Evolutionary conservation across 352 stramenopile genomes (phyloP).

Genomic region (Globisporangium lucens): DNA sequence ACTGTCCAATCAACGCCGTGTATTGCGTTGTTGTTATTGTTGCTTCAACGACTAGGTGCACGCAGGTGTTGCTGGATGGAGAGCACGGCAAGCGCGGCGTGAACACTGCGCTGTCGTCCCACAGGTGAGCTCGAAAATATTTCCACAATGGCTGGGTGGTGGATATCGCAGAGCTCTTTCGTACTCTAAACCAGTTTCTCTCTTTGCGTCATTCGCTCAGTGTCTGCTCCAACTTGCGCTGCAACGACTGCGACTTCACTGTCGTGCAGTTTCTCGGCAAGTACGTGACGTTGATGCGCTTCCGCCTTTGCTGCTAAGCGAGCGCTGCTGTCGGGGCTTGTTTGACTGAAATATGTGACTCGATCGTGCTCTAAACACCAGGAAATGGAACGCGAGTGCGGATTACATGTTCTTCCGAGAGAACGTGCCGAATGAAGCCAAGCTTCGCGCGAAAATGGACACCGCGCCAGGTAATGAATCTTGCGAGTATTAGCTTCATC

Average conservation of each 20-base stretch:
- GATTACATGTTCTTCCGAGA: slow-evolving; percentile 89
- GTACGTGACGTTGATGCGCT: slow-evolving; percentile 26
- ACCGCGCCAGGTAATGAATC: slow-evolving; percentile 20
- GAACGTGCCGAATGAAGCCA: slow-evolving; percentile 69
- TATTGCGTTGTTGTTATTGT: neutral
- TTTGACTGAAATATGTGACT: neutral
- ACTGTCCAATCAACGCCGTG: neutral
- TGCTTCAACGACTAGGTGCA: slow-evolving; percentile 36
- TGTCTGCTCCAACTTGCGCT: slow-evolving; percentile 67
- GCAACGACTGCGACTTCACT: slow-evolving; percentile 82
- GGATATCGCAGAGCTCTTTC: neutral
- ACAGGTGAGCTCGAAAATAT: slow-evolving; percentile 23
- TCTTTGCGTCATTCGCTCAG: slow-evolving; percentile 15
- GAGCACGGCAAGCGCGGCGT: slow-evolving; percentile 51
- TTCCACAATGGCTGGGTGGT: neutral
- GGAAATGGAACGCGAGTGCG: slow-evolving; percentile 60
- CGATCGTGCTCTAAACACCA: slow-evolving; percentile 13
- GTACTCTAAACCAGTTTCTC: neutral
- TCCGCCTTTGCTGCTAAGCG: neutral
- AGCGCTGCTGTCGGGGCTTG: neutral
- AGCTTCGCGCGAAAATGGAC: slow-evolving; percentile 68
- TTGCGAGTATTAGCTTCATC: neutral
- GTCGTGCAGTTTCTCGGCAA: slow-evolving; percentile 73
- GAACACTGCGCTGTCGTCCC: slow-evolving; percentile 53
- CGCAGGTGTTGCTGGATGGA: slow-evolving; percentile 49